Percentiles rank a stretch among this genome's conserved stretches.
Conservation (phyloP, 768 basidiomycete genomes). For the Stropharia rugosoannulata region DNA sequence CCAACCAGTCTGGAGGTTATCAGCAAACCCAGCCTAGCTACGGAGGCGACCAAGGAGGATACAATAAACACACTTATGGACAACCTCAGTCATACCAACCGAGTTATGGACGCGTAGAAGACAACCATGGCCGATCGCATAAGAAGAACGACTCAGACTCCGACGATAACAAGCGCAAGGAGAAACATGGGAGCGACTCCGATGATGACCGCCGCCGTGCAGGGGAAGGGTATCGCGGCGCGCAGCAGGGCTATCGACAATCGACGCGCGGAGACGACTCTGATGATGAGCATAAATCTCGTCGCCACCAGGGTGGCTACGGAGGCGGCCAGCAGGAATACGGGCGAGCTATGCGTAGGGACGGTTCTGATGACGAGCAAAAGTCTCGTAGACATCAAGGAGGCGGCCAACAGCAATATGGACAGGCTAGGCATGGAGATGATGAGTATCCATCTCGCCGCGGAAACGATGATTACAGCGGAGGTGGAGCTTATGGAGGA, state of each 20-base stretch:
- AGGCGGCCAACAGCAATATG: conserved; percentile 3
- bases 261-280: background rate
- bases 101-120: background rate
- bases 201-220: background rate
- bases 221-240: background rate
- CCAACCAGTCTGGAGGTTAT: background rate
- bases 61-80: background rate
- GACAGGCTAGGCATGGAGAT: background rate
- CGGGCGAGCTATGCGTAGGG: background rate
- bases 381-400: background rate
- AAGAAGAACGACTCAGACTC: conserved; percentile 8
- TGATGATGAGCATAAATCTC: conserved; percentile 7
- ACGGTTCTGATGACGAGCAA: conserved; percentile 8
- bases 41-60: background rate
- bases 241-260: conserved; percentile 5
- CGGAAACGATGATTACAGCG: too few species aligned
- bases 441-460: too few species aligned
- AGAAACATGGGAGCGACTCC: background rate
- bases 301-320: background rate
- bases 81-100: background rate
- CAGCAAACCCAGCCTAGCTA: background rate
- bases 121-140: conserved; percentile 1
- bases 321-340: conserved; percentile 3
- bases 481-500: too few species aligned
- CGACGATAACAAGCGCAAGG: conserved; percentile 8